Conservation (phyloP, 164 flowering plant species). For the Liquidambar formosana region DNA sequence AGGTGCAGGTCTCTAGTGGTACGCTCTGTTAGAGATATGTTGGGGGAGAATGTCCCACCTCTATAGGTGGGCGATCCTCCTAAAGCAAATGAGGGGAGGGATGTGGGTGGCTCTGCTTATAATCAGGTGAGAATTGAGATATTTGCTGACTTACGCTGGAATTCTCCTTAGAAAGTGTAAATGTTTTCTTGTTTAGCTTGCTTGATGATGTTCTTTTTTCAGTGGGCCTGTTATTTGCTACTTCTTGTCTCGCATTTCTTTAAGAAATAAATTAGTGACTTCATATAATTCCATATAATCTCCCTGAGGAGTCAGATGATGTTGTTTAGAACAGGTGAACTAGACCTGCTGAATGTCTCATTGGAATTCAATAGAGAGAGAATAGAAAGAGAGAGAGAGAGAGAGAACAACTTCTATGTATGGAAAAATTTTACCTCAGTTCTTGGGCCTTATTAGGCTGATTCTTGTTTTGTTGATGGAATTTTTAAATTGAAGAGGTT, state of each 20-base stretch:
- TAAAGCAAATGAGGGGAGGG: slow-evolving; percentile 23
- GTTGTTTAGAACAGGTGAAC: no score
- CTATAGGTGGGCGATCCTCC: slow-evolving; percentile 21
- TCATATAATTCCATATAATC: background rate
- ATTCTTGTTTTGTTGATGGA: no score
- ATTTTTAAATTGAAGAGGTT: no score
- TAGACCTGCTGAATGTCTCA: no score
- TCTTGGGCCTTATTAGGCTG: no score
- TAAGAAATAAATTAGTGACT: background rate
- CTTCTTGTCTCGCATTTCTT: background rate
- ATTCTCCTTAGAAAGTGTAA: background rate
- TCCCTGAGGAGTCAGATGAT: background rate
- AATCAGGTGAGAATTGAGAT: slow-evolving; percentile 27
- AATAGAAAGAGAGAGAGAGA: no score
- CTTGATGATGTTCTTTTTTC: background rate
- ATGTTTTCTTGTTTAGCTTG: background rate
- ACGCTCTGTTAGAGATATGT: slow-evolving; percentile 23
- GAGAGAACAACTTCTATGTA: no score
- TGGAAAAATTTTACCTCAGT: no score
- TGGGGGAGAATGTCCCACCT: slow-evolving; percentile 28
- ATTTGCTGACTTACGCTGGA: background rate
- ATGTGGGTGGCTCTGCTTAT: slow-evolving; percentile 19
- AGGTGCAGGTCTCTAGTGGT: slow-evolving; percentile 21
- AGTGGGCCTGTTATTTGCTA: background rate
- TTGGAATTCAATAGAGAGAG: no score